These are phyloP conservation scores for Parasarocladium wereldwijsianum DNA, from an alignment of 2,329 filamentous ascomycete genomes.

Conservation along the genomic window DNA sequence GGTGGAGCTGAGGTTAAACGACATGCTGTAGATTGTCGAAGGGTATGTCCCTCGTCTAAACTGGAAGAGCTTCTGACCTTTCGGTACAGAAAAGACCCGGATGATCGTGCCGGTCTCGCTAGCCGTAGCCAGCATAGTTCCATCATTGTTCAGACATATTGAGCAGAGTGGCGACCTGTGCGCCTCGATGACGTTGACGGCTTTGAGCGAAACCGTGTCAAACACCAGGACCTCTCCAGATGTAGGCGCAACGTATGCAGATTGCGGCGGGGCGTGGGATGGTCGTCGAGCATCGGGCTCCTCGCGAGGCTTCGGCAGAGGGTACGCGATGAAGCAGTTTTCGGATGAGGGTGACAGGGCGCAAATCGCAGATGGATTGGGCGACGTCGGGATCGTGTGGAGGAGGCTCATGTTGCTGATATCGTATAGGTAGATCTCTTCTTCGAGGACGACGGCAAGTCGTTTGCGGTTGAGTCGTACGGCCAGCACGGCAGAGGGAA, in stretches of 20 bases:
- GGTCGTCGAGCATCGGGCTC: slow-evolving; percentile 45
- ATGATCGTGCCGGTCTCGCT: slow-evolving; percentile 98
- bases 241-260: slow-evolving; percentile 67
- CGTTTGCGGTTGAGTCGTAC: slow-evolving; percentile 90
- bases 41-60: slow-evolving; percentile 93
- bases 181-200: slow-evolving; percentile 88
- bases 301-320: slow-evolving; percentile 60
- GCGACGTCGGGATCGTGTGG: slow-evolving; percentile 83
- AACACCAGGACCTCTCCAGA: slow-evolving; percentile 89
- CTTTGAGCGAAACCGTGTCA: slow-evolving; percentile 76
- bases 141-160: slow-evolving; percentile 84
- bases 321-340: slow-evolving; percentile 90
- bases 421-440: slow-evolving; percentile 96
- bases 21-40: slow-evolving; percentile 95
- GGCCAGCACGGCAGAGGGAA: slow-evolving; percentile 88
- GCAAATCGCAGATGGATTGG: slow-evolving; percentile 83
- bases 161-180: slow-evolving; percentile 84
- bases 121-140: slow-evolving; percentile 80
- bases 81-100: slow-evolving; percentile 82
- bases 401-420: slow-evolving; percentile 97
- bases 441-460: slow-evolving; percentile 83
- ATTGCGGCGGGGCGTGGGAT: slow-evolving; percentile 70
- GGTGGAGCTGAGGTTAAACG: slow-evolving; percentile 89
- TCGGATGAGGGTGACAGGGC: slow-evolving; percentile 88
- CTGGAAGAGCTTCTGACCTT: slow-evolving; percentile 86